Evolutionary conservation across 108 stramenopile species (phyloP).

Genomic region (Cyclostephanos tholiformis): DNA sequence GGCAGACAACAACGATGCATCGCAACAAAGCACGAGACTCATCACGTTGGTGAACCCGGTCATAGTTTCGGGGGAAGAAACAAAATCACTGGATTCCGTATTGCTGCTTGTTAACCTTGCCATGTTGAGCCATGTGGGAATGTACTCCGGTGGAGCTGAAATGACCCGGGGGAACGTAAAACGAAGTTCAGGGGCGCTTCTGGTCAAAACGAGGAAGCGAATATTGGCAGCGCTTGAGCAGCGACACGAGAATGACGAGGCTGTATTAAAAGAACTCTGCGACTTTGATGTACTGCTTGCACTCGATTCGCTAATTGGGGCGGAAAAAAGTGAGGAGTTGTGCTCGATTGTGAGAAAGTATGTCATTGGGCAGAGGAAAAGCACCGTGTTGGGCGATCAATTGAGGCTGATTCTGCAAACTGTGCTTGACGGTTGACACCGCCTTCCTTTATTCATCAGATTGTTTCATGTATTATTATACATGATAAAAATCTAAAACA

Average conservation of each 20-base stretch:
- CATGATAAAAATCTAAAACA: too few relatives aligned
- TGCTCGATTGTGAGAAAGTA: constrained; percentile 72
- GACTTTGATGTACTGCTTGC: constrained; percentile 74
- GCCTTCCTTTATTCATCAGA: too few relatives aligned
- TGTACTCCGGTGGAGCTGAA: constrained; percentile 48
- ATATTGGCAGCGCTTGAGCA: constrained; percentile 61
- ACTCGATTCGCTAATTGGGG: constrained; percentile 57
- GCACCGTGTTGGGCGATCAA: constrained; percentile 52
- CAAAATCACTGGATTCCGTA: constrained; percentile 75
- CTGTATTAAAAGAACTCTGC: constrained; percentile 54
- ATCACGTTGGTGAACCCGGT: constrained; percentile 58
- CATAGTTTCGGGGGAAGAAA: constrained; percentile 78
- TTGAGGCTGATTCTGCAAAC: constrained; percentile 52
- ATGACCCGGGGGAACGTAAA: constrained; percentile 51
- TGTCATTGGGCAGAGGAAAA: constrained; percentile 73
- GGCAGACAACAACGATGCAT: constrained; percentile 21
- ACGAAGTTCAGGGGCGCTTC: constrained; percentile 64
- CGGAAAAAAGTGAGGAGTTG: constrained; percentile 55
- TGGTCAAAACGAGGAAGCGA: constrained; percentile 72
- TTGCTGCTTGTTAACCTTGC: constrained; percentile 84
- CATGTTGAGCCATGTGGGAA: constrained; percentile 71
- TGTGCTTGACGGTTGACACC: constrained; percentile 33
- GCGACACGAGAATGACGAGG: constrained; percentile 18
- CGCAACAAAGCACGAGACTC: constrained; percentile 39
- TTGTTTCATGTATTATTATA: too few relatives aligned